Conservation (phyloP, 2,329 filamentous ascomycete genomes). For the Hypoxylon sp. region DNA sequence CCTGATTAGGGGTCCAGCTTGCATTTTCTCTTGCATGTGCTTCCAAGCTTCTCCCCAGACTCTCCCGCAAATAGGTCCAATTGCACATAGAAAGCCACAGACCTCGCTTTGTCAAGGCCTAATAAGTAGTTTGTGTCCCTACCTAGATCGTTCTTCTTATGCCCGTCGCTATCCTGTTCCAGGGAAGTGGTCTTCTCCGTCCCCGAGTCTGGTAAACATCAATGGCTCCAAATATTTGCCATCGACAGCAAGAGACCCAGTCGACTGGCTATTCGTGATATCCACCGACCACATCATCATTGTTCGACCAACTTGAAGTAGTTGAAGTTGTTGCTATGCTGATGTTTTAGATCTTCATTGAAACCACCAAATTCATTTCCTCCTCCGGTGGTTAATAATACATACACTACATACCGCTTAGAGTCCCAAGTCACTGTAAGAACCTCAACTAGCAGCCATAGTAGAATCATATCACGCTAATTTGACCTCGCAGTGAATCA, state of each 20-base stretch:
- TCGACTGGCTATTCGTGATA: constrained; percentile 41
- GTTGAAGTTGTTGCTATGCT: constrained; percentile 18
- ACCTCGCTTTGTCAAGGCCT: constrained; percentile 20
- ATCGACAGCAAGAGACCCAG: constrained; percentile 40
- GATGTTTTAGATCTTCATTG: constrained; percentile 21
- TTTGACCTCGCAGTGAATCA: constrained; percentile 1
- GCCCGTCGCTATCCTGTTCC: constrained; percentile 6
- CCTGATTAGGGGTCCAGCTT: constrained; percentile 20
- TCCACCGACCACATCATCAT: constrained; percentile 32
- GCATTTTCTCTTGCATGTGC: constrained; percentile 29
- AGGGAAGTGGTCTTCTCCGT: constrained; percentile 24
- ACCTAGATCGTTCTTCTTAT: constrained; percentile 8
- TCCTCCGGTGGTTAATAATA: constrained; percentile 2
- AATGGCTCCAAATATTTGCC: constrained; percentile 43
- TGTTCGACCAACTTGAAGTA: constrained; percentile 16
- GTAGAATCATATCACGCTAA: constrained; percentile 17
- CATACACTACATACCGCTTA: neutral
- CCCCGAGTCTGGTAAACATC: constrained; percentile 28
- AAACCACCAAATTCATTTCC: neutral
- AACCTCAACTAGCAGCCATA: constrained; percentile 4
- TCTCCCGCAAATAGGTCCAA: constrained; percentile 28
- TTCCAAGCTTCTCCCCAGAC: constrained; percentile 33
- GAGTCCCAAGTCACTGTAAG: constrained; percentile 19
- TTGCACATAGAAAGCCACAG: constrained; percentile 12
- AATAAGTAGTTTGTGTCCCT: constrained; percentile 20